Evolutionary conservation across 2,329 filamentous ascomycete genomes (phyloP).

Genomic region (Capronia americana): DNA sequence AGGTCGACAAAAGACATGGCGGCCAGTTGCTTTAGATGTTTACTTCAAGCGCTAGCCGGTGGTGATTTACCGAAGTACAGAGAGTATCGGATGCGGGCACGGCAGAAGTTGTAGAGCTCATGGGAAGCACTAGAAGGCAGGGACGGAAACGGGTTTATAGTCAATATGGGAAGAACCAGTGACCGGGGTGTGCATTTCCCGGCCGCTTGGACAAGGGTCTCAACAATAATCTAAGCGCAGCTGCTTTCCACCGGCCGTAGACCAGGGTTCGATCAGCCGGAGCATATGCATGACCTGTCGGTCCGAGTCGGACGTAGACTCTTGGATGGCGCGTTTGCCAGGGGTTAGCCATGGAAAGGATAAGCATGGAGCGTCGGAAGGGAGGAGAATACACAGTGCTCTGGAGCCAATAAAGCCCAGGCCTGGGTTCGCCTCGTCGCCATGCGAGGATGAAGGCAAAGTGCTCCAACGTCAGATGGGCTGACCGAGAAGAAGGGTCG

Average conservation of each 20-base stretch:
- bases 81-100: conserved; percentile 25
- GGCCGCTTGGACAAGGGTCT: not conserved
- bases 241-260: conserved; percentile 22
- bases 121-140: conserved; percentile 9
- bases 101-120: conserved; percentile 16
- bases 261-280: conserved; percentile 15
- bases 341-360: conserved; percentile 9
- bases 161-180: not conserved
- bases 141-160: conserved; percentile 35
- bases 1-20: conserved; percentile 33
- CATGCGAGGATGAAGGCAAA: not conserved
- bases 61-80: conserved; percentile 5
- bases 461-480: conserved; percentile 24
- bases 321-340: conserved; percentile 8
- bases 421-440: not conserved
- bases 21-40: not conserved
- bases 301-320: conserved; percentile 23
- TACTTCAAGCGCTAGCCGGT: not conserved
- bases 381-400: conserved; percentile 4
- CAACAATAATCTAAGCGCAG: conserved; percentile 4
- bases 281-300: conserved; percentile 14
- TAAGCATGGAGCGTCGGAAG: conserved; percentile 23
- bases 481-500: conserved; percentile 11
- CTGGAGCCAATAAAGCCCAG: conserved; percentile 21
- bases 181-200: conserved; percentile 4